These are phyloP conservation scores for Turnera subulata DNA, from an alignment of 345 rosid species.

Conservation along the genomic window DNA sequence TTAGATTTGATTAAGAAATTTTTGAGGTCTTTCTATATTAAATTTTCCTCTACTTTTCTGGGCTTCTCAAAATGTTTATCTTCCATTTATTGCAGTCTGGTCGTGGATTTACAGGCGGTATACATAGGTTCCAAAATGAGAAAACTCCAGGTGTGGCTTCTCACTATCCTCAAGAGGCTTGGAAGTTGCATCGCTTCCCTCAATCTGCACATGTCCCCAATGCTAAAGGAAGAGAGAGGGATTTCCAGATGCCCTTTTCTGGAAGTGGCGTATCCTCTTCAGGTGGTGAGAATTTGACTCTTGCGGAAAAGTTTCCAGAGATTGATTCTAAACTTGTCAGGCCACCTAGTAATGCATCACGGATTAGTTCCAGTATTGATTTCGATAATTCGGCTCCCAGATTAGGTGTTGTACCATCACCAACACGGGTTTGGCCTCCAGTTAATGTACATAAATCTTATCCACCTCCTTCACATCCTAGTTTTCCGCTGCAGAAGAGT, in stretches of 20 bases:
- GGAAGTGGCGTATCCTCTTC: constrained; percentile 39
- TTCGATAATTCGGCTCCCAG: constrained; percentile 30
- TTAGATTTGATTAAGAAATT: too few species aligned
- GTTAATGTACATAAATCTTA: constrained; percentile 51
- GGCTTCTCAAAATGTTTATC: too few species aligned
- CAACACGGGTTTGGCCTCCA: constrained; percentile 53
- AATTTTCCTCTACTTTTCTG: too few species aligned
- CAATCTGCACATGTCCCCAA: constrained; percentile 39
- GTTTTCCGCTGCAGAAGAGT: constrained; percentile 37
- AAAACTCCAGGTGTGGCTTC: constrained; percentile 30
- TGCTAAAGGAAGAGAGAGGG: constrained; percentile 42
- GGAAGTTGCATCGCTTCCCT: constrained; percentile 38
- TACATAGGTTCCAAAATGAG: constrained; percentile 29
- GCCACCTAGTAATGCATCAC: constrained; percentile 33
- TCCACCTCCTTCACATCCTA: constrained; percentile 38
- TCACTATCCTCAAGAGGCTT: constrained; percentile 38
- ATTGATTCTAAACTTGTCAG: constrained; percentile 37
- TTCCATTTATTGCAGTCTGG: constrained; percentile 38
- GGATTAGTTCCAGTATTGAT: constrained; percentile 41
- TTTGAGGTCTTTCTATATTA: too few species aligned
- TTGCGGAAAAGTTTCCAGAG: constrained; percentile 35
- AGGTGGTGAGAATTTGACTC: constrained; percentile 36
- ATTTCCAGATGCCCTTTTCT: constrained; percentile 41
- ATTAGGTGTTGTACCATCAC: constrained; percentile 23
- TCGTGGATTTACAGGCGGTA: constrained; percentile 27